Evolutionary conservation across 768 basidiomycete species (phyloP), one percentile per base, ranked within the genome.

Genomic region (Melanogaster broomeanus): DNA sequence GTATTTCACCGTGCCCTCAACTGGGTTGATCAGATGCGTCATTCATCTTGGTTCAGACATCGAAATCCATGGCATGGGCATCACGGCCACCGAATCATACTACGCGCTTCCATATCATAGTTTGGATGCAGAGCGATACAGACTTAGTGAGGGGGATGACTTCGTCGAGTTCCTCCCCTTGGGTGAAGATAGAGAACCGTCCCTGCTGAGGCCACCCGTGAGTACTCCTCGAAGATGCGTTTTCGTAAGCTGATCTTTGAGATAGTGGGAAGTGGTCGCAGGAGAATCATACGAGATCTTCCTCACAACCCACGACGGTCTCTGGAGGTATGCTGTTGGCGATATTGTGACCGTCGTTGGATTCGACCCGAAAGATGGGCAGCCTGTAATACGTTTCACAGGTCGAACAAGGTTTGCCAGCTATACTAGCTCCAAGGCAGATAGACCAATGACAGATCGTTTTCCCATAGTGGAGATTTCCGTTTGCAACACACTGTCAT

Each of bases 301-400:
- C 22, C 28, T 53, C 33, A 53, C 55, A 6, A 53, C 52, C 1
- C 46, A 31, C 30, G 30, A 31, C 4, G 30, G 30, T 11, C 30
- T 31, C 13, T 31, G 30, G 30, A 31, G 30, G 30, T 56, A 53
- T 6, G 28, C 44, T 18, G 8, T 53, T 8, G 55, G 46, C 11
- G 55, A 56, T 13, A 37, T 56, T 2, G 15, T 56, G 12, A 34
- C 34, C 4, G 31, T 56, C 12, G 35, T 38, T 16, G 47, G 47
- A 6, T 56, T 56, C 25, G 51, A 48, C 11, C 55, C 51, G 11
- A 34, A 27, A 10, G 42, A 56, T 9, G 55, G 55, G 19, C 18
- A 42, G 11, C 55, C 55, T 4, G 33, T 56, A 33, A n/a, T 53
- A 4, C 30, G 41, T 21, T 53, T 43, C 13, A 15, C 19, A 31